Evolutionary conservation across 1,284 basidiomycete genomes (phyloP), one percentile per base, ranked within the genome.

Genomic region (Apiotrichum gamsii): DNA sequence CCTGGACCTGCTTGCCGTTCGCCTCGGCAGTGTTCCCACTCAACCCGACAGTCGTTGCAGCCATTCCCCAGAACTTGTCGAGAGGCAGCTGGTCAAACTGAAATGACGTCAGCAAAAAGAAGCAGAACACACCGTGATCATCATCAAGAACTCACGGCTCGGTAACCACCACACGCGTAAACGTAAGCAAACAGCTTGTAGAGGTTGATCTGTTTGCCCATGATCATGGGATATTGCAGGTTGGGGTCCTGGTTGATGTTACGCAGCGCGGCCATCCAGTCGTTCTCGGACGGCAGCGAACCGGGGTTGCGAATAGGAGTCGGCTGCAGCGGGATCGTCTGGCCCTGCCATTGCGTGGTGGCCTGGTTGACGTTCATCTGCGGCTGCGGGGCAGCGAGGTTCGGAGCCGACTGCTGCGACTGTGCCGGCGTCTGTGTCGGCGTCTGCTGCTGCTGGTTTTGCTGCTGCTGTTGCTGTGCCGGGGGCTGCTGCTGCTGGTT

Each of bases 171-270:
- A 18, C 43, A 38, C 4, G 44, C 43, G 16, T 50, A 47, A 23
- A 56, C 51, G 15, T 47, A 37, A 3, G 39, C 42, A 32, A 56
- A 52, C 21, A 56, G 42, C 29, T 36, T 46, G 50, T 47, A 52
- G 14, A 56, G 42, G 45, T 41, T 52, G 16, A 56, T 31, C 31
- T 38, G 34, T 37, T 49, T 49, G 23, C 54, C 54, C 16, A 49
- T 43, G 24, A 56, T 31, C 11, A 39, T 18, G 3, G 54, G 50
- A 33, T 56, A 54, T 20, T 47, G 40, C 16, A 54, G 40, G 30
- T 23, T 43, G 3, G 24, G 51, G 37, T 46, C 45, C 14, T 43
- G 32, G 36, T 52, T 39, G n/a, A 52, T 28, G 2, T 30, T 44
- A 8, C 51, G 51, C 14, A 52, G 34, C 6, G 49, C 30, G 13